Percentiles rank a stretch among this genome's conserved stretches.
These are phyloP conservation scores for Fusarium illudens DNA, from an alignment of 2,329 filamentous ascomycete species.

Conservation along the genomic window DNA sequence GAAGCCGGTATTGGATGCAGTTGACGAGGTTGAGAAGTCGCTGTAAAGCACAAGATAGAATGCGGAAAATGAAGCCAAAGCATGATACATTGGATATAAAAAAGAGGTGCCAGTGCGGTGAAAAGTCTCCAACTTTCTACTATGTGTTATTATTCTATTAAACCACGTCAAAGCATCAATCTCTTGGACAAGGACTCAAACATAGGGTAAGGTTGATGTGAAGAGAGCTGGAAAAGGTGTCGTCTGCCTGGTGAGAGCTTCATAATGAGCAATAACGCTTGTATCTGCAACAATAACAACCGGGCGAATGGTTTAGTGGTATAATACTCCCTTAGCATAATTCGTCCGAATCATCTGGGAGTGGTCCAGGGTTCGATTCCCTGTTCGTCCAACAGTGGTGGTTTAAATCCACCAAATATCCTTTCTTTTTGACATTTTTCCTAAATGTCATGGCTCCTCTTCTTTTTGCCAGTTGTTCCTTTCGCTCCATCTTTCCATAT, in stretches of 20 bases:
- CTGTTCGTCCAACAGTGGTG: constrained; percentile 40
- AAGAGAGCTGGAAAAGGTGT: not conserved
- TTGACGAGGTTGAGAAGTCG: constrained; percentile 54
- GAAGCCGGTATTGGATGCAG: constrained; percentile 54
- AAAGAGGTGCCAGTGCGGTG: too few relatives aligned
- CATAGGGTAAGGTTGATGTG: not conserved
- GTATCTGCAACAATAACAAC: not conserved
- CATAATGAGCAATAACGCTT: fast-evolving
- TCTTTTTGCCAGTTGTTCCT: not conserved
- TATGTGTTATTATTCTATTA: too few relatives aligned
- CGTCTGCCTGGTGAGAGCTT: too few relatives aligned
- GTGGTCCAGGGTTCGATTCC: constrained; percentile 44
- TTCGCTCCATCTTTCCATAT: too few relatives aligned
- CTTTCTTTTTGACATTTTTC: not conserved
- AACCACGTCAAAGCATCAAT: too few relatives aligned
- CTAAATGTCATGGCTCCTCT: not conserved
- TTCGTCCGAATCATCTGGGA: constrained; percentile 38
- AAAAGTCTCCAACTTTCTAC: too few relatives aligned
- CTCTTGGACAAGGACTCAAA: too few relatives aligned
- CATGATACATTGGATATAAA: too few relatives aligned
- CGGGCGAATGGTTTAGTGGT: constrained; percentile 44
- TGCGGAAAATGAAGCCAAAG: not conserved
- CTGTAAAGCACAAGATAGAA: constrained; percentile 19
- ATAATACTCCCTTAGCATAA: constrained; percentile 43
- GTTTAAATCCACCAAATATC: constrained; percentile 22